A percentile compares a stretch with the other conserved stretches of the same genome.
Conservation (phyloP, 768 basidiomycete species). For the Phylloporus rhodoxanthus region DNA sequence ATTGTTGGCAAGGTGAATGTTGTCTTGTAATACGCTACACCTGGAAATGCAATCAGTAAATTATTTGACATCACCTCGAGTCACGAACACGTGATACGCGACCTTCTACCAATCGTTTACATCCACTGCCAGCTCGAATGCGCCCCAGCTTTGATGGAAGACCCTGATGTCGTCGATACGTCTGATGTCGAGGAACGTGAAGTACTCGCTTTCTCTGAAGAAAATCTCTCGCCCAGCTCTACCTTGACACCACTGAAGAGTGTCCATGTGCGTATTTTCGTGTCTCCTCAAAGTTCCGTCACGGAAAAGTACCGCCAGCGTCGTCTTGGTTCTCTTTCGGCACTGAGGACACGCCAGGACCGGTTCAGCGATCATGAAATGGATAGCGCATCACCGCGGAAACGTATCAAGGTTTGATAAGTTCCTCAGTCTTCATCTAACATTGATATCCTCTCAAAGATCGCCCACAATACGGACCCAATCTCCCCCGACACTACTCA, state of each 20-base stretch:
- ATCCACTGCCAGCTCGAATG: neutral
- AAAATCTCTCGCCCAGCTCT: neutral
- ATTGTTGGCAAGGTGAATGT: constrained; percentile 15
- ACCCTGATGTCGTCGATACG: constrained; percentile 49
- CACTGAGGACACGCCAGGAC: neutral
- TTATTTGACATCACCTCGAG: neutral
- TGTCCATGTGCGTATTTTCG: neutral
- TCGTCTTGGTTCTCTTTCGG: neutral
- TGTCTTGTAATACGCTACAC: neutral
- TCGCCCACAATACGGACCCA: constrained; percentile 7
- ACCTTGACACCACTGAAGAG: neutral
- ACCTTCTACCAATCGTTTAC: neutral
- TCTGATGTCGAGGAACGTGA: constrained; percentile 60
- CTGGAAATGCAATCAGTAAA: neutral
- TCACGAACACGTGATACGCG: constrained; percentile 19
- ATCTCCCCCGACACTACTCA: neutral
- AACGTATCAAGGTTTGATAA: constrained; percentile 33
- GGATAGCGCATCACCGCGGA: constrained; percentile 28
- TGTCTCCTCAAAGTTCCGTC: constrained; percentile 1
- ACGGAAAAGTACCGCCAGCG: neutral
- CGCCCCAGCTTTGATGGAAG: constrained; percentile 13
- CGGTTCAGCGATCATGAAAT: constrained; percentile 8
- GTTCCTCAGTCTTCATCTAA: neutral
- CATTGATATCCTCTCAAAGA: constrained; percentile 17
- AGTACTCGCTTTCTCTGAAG: constrained; percentile 27